Evolutionary conservation across 2,329 filamentous ascomycete species (phyloP), one percentile per base, ranked within the genome.

Genomic region (Fusarium globosum): DNA sequence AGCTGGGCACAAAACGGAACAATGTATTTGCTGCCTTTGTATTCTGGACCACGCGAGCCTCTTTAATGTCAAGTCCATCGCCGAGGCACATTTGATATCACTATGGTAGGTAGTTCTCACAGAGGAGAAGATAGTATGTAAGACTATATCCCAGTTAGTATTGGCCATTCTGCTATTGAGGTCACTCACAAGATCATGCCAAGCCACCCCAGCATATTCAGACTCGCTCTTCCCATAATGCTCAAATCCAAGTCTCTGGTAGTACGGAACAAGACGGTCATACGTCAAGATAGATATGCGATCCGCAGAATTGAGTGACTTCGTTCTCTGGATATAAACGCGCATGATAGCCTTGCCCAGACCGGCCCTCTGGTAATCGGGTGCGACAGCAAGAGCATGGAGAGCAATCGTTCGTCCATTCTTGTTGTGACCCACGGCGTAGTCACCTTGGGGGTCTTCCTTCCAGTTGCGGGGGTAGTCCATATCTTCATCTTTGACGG

Each of bases 241-340:
- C 18, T 75, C 72, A 33, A 81, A 81, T 0, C 80, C 80, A 11
- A 81, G 57, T 23, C 71, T 72, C 28, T 80, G 48, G n/a, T 80
- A 80, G 42, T 79, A 80, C 13, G 79, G 68, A 1, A 80, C 76
- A 4, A 80, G 76, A 3, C 71, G 71, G 23, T 80, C 79, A 21
- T 80, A 80, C 0, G 79, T 80, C 41, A 80, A 38, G 45, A 80
- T 79, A 4, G 79, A 75, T 20, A 80, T 72, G 5, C 79, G 75
- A 16, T 80, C 78, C 4, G 65, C 77, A 6, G 58, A 36, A 1
- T 59, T 57, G 56, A 48, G 1, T 46, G 62, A 10, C 52, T 59
- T 75, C 68, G 80, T 78, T 7, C 68, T 43, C 4, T 71, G 55
- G 13, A 76, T 67, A 12, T 80, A 80, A 2, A 63, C 45, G 10